Evolutionary conservation across 176 grass and related monocot genomes (phyloP).

Genomic region (Stipa capillata): DNA sequence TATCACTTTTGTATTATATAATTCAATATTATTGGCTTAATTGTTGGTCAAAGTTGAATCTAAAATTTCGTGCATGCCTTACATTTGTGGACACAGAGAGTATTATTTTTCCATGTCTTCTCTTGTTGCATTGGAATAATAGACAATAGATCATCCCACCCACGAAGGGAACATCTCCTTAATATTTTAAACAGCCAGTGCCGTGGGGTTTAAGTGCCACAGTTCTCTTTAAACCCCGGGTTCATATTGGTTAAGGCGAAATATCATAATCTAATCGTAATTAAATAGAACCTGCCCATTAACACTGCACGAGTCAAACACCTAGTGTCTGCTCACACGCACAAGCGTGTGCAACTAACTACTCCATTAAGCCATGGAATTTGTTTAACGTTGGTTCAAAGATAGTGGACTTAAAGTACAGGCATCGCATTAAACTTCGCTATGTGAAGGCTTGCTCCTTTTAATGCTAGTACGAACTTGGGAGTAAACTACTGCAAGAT

Average conservation of each 20-base stretch:
- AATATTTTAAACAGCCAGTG: constrained; percentile 25
- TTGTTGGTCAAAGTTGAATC: too few species aligned
- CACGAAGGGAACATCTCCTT: constrained; percentile 45
- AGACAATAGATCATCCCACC: constrained; percentile 29
- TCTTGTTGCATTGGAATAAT: constrained; percentile 18
- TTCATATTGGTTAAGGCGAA: constrained; percentile 20
- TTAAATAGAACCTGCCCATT: constrained; percentile 30
- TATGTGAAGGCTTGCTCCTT: neutral
- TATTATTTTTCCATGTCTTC: constrained; percentile 13
- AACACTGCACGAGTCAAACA: constrained; percentile 28
- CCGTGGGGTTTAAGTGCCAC: constrained; percentile 15
- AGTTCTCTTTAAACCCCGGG: neutral
- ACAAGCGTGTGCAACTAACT: constrained; percentile 32
- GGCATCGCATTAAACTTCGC: constrained; percentile 34
- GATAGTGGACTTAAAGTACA: constrained; percentile 48
- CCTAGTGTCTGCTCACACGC: constrained; percentile 25
- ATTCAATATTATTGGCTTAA: too few species aligned
- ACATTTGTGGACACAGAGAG: neutral
- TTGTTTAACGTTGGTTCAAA: constrained; percentile 24
- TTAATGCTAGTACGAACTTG: constrained; percentile 35
- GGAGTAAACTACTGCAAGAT: constrained; percentile 31
- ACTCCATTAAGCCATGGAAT: constrained; percentile 21
- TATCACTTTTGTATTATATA: too few species aligned
- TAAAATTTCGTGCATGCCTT: too few species aligned
- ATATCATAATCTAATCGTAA: constrained; percentile 22